phyloP scores from a whole-genome alignment of 1,284 basidiomycete species.

The Irpex rosettiformis region DNA sequence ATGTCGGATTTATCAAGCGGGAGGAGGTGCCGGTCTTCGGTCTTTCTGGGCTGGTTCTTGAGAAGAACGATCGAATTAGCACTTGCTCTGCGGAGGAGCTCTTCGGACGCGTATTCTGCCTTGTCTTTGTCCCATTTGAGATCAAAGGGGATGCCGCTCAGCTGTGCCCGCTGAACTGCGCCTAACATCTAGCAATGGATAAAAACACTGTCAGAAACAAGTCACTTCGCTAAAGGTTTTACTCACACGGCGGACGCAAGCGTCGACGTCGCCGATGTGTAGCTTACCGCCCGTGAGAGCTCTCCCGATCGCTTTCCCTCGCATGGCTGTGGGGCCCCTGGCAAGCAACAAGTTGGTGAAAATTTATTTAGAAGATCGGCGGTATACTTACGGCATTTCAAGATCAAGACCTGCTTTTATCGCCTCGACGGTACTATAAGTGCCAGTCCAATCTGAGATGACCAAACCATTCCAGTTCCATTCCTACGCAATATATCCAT shows the following conservation, averaged over 20 bases:
- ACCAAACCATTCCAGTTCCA: constrained; percentile 69
- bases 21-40: no score
- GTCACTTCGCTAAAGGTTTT: constrained; percentile 21
- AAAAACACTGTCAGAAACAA: no score
- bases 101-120: constrained; percentile 50
- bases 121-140: constrained; percentile 54
- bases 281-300: constrained; percentile 39
- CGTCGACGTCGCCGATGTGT: constrained; percentile 53
- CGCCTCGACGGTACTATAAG: constrained; percentile 56
- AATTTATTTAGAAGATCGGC: not conserved
- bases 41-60: constrained; percentile 58
- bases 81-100: constrained; percentile 56
- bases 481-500: constrained; percentile 39
- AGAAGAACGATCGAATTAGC: constrained; percentile 64
- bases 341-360: constrained; percentile 50
- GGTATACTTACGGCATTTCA: constrained; percentile 60
- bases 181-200: constrained; percentile 12
- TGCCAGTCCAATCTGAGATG: constrained; percentile 77
- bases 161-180: constrained; percentile 22
- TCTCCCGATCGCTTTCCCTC: constrained; percentile 40
- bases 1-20: no score
- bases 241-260: constrained; percentile 59
- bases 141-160: constrained; percentile 45
- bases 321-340: constrained; percentile 43
- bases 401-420: constrained; percentile 73